Evolutionary conservation across 768 basidiomycete genomes (phyloP).

Genomic region (Boletus reticulatus): DNA sequence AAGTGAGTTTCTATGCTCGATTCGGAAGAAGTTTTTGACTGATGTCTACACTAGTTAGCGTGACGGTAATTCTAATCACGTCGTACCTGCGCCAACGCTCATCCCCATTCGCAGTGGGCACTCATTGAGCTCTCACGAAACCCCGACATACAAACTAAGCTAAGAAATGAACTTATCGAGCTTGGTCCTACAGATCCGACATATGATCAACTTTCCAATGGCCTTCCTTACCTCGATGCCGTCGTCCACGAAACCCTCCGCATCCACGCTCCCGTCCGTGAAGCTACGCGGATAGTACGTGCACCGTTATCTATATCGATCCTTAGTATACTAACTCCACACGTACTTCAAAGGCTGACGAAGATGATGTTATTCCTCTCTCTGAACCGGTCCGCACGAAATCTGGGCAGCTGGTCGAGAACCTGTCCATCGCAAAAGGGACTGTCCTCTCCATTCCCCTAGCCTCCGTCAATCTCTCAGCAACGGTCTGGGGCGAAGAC

Average conservation of each 20-base stretch:
- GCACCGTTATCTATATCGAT: neutral
- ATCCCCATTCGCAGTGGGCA: slow-evolving; percentile 42
- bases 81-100: neutral
- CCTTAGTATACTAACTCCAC: neutral
- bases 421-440: slow-evolving; percentile 46
- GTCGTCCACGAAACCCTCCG: slow-evolving; percentile 47
- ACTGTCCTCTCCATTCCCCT: slow-evolving; percentile 30
- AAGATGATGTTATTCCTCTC: slow-evolving; percentile 61
- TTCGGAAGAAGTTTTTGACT: neutral
- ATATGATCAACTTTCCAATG: slow-evolving; percentile 50
- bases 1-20: slow-evolving; percentile 3
- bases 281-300: slow-evolving; percentile 13
- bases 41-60: slow-evolving; percentile 9
- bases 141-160: slow-evolving; percentile 43
- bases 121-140: slow-evolving; percentile 52
- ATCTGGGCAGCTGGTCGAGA: slow-evolving; percentile 38
- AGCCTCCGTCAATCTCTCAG: slow-evolving; percentile 47
- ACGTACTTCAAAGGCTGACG: slow-evolving; percentile 34
- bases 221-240: slow-evolving; percentile 55
- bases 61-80: slow-evolving; percentile 14
- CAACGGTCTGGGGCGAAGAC: slow-evolving; percentile 58
- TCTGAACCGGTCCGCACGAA: slow-evolving; percentile 44
- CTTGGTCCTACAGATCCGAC: slow-evolving; percentile 44
- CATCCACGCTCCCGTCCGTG: slow-evolving; percentile 38
- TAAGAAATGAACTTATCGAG: slow-evolving; percentile 49